These are phyloP conservation scores for Lumnitzera littorea DNA, from an alignment of 345 rosid species.

Conservation along the genomic window DNA sequence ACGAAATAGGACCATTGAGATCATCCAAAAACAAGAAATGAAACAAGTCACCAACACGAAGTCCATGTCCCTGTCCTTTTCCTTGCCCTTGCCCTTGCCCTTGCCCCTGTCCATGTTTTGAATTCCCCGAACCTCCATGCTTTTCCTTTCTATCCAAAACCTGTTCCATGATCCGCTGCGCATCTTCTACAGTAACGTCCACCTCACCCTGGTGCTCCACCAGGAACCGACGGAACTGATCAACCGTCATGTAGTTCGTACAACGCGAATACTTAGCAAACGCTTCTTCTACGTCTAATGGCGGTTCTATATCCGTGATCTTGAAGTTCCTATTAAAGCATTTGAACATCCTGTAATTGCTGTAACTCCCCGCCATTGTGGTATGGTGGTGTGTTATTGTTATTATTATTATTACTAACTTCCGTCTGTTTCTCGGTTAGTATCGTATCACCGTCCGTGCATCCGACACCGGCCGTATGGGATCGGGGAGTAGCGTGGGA, in stretches of 20 bases:
- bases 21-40: constrained; percentile 38
- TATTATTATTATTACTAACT: too few relatives aligned
- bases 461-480: too few relatives aligned
- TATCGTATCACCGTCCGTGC: too few relatives aligned
- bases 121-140: neutral
- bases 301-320: constrained; percentile 63
- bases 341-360: constrained; percentile 59
- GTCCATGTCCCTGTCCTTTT: constrained; percentile 26
- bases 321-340: constrained; percentile 75
- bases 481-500: neutral
- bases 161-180: constrained; percentile 46
- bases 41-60: constrained; percentile 58
- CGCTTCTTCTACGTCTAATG: constrained; percentile 53
- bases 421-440: too few relatives aligned
- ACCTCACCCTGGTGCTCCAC: constrained; percentile 44
- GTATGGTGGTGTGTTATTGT: neutral
- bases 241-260: constrained; percentile 33
- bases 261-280: constrained; percentile 43
- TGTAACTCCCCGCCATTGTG: constrained; percentile 22
- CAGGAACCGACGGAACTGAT: constrained; percentile 53
- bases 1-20: constrained; percentile 36
- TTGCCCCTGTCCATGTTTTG: constrained; percentile 23
- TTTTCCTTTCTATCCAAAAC: constrained; percentile 37
- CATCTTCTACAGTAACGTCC: constrained; percentile 33
- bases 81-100: constrained; percentile 32